Conservation (phyloP, 768 basidiomycete species). For the Infundibulicybe gibba region DNA sequence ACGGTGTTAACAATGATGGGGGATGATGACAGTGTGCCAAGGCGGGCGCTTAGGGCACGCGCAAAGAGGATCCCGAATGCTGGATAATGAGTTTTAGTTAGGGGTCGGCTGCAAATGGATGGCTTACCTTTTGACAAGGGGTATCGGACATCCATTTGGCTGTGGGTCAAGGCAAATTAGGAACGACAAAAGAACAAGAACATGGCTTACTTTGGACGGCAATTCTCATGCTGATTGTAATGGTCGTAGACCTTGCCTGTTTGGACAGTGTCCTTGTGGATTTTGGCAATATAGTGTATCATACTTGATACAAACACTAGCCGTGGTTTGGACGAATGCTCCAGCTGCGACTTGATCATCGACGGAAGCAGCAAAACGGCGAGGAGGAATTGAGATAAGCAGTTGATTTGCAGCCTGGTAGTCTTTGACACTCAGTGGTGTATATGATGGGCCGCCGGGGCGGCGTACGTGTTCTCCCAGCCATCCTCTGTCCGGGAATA, state of each 20-base stretch:
- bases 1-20: constrained; percentile 29
- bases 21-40: constrained; percentile 15
- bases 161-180: background rate
- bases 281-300: constrained; percentile 26
- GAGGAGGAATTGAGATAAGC: constrained; percentile 36
- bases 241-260: constrained; percentile 22
- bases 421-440: background rate
- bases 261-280: constrained; percentile 18
- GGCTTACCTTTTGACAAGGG: constrained; percentile 29
- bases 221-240: constrained; percentile 27
- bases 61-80: constrained; percentile 26
- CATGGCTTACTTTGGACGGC: constrained; percentile 15
- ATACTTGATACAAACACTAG: constrained; percentile 43
- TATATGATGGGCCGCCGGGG: background rate
- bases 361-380: constrained; percentile 37
- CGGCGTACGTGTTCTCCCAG: constrained; percentile 40
- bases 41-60: constrained; percentile 27
- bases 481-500: constrained; percentile 33
- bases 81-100: constrained; percentile 25
- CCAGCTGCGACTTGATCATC: constrained; percentile 32
- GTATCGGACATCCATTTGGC: constrained; percentile 20
- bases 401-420: constrained; percentile 44
- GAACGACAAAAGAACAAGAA: background rate
- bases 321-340: constrained; percentile 25
- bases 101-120: background rate